Conservation (phyloP, 768 basidiomycete species). For the Russula sp. region DNA sequence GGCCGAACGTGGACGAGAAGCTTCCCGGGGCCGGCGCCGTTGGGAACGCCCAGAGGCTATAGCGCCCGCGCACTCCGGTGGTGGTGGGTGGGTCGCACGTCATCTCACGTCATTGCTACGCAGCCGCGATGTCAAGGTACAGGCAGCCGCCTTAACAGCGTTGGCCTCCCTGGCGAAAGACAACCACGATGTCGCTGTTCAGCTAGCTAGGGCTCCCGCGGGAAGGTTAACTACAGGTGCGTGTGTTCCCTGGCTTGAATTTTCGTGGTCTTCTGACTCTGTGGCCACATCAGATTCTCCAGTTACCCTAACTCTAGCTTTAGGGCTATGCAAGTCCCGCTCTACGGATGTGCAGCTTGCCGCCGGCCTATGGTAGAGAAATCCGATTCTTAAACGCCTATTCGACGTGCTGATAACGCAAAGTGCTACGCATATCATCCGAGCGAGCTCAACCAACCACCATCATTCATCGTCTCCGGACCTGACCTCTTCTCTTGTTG, state of each 20-base stretch:
- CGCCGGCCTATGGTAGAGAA: slow-evolving; percentile 61
- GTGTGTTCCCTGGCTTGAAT: neutral
- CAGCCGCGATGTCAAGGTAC: slow-evolving; percentile 56
- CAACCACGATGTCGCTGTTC: slow-evolving; percentile 50
- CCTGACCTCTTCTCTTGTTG: slow-evolving; percentile 49
- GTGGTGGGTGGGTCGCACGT: slow-evolving; percentile 59
- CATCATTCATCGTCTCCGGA: slow-evolving; percentile 40
- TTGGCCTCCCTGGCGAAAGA: slow-evolving; percentile 67
- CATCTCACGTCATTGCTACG: slow-evolving; percentile 49
- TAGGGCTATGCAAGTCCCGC: slow-evolving; percentile 57
- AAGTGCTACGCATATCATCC: slow-evolving; percentile 61
- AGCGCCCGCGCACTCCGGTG: slow-evolving; percentile 36
- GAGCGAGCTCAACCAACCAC: slow-evolving; percentile 42
- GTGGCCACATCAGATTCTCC: slow-evolving; percentile 26
- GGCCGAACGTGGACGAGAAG: slow-evolving; percentile 51
- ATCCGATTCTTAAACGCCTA: neutral
- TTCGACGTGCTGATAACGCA: slow-evolving; percentile 8
- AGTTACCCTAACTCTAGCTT: slow-evolving; percentile 44
- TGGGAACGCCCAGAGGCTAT: slow-evolving; percentile 65
- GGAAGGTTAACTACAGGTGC: slow-evolving; percentile 21
- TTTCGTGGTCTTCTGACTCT: neutral
- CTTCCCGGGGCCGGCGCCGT: slow-evolving; percentile 54
- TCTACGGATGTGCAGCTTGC: slow-evolving; percentile 62
- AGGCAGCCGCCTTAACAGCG: slow-evolving; percentile 63
- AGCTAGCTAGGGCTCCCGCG: slow-evolving; percentile 43